Evolutionary conservation across 2,329 filamentous ascomycete species (phyloP).

Genomic region (Trichophyton rubrum): DNA sequence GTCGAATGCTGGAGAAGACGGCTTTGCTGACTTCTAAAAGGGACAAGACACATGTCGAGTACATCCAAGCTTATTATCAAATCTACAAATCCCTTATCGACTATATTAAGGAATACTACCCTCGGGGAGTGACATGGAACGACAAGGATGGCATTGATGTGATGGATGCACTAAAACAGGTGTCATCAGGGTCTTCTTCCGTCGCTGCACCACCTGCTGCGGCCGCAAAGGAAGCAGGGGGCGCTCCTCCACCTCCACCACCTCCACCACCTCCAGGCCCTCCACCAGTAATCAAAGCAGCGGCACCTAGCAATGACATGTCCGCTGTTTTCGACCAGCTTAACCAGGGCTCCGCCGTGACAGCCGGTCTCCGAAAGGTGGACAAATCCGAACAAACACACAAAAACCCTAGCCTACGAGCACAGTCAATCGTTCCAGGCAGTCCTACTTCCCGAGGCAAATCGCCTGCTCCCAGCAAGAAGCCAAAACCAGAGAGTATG

Average conservation of each 20-base stretch:
- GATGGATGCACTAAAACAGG: conserved; percentile 52
- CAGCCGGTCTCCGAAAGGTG: conserved; percentile 79
- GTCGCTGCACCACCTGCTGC: conserved; percentile 19
- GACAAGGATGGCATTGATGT: conserved; percentile 59
- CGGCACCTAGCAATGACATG: conserved; percentile 48
- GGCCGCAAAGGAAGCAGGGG: conserved; percentile 28
- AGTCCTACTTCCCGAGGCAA: conserved; percentile 52
- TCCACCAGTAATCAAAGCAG: conserved; percentile 34
- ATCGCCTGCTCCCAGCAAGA: conserved; percentile 78
- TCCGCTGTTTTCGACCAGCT: conserved; percentile 83
- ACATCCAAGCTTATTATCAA: conserved; percentile 84
- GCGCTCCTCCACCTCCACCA: conserved; percentile 46
- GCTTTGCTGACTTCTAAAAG: conserved; percentile 35
- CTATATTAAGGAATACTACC: conserved; percentile 75
- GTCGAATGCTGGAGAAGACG: neutral
- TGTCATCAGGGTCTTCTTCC: conserved; percentile 29
- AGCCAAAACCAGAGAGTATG: conserved; percentile 77
- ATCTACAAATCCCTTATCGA: conserved; percentile 72
- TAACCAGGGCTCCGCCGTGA: conserved; percentile 81
- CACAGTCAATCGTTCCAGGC: conserved; percentile 55
- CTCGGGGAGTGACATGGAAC: conserved; percentile 77
- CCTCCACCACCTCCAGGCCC: conserved; percentile 56
- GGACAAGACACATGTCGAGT: conserved; percentile 69
- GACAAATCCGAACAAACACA: conserved; percentile 96
- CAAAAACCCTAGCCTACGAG: conserved; percentile 82